Conservation (phyloP, 495 filamentous ascomycete species). For the Penicillium subrubescens region DNA sequence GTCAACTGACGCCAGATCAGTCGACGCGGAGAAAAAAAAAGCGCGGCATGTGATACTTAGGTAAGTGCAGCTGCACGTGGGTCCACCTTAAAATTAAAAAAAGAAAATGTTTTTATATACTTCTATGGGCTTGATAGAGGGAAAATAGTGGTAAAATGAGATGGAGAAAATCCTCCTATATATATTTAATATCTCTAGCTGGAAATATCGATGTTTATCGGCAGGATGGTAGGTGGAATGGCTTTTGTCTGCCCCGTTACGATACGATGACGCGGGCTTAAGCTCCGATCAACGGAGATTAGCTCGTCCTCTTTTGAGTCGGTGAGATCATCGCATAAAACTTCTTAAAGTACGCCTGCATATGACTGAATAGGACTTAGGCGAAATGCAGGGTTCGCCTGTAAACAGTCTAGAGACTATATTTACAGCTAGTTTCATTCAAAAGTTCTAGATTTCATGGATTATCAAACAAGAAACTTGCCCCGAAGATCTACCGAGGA, state of each 20-base stretch:
- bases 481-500: too few species aligned
- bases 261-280: not conserved
- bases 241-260: not conserved
- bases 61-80: not conserved
- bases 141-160: not conserved
- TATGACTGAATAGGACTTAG: not conserved
- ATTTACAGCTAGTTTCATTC: too few species aligned
- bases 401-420: too few species aligned
- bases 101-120: not conserved
- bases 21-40: slow-evolving; percentile 7
- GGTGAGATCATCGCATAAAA: not conserved
- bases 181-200: not conserved
- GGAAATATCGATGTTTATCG: too few species aligned
- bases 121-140: not conserved
- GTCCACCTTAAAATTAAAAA: not conserved
- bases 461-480: too few species aligned
- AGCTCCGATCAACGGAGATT: slow-evolving; percentile 1
- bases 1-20: not conserved
- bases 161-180: not conserved
- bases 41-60: slow-evolving; percentile 8
- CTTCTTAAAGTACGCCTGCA: not conserved
- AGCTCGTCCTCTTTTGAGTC: not conserved
- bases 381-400: too few species aligned
- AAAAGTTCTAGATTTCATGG: too few species aligned
- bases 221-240: not conserved